Evolutionary conservation across 305 asterid species (phyloP).

Genomic region (Fraxinus sp.): DNA sequence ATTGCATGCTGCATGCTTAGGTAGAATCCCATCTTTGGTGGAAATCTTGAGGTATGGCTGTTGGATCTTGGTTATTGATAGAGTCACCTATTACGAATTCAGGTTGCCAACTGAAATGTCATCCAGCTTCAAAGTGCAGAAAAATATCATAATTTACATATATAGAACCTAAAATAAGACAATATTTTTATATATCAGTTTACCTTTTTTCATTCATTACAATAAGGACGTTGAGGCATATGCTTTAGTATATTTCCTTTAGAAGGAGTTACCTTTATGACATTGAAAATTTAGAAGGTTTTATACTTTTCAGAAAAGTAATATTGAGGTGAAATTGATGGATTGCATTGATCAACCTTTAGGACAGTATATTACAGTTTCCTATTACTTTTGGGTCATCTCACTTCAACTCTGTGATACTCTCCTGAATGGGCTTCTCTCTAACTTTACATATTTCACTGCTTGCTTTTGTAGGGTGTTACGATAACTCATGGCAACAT

Average conservation of each 20-base stretch:
- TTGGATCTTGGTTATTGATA: slow-evolving; percentile 9
- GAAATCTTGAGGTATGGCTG: slow-evolving; percentile 11
- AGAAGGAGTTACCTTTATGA: slow-evolving; percentile 15
- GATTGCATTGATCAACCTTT: not conserved
- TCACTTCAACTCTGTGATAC: slow-evolving; percentile 14
- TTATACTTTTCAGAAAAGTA: not conserved
- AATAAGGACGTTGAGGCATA: slow-evolving; percentile 5
- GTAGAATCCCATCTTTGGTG: slow-evolving; percentile 13
- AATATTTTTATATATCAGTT: not conserved
- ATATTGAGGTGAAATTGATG: not conserved
- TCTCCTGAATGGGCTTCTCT: slow-evolving; percentile 6
- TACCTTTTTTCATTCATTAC: slow-evolving; percentile 10
- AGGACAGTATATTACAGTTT: not conserved
- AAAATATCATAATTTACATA: not conserved
- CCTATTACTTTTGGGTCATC: slow-evolving; percentile 1
- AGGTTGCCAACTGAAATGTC: slow-evolving; percentile 9
- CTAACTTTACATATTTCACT: slow-evolving; percentile 10
- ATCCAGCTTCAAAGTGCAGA: not conserved
- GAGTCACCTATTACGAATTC: slow-evolving; percentile 7
- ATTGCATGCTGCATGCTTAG: slow-evolving; percentile 19
- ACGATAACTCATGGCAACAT: slow-evolving; percentile 88
- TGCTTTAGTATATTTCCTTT: not conserved
- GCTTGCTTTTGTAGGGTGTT: slow-evolving; percentile 62
- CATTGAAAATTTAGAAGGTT: not conserved
- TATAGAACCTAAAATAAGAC: not conserved